Evolutionary conservation across 148 eudicot genomes (phyloP), one percentile per base, ranked within the genome.

Genomic region (Nepenthes mirabilis): DNA sequence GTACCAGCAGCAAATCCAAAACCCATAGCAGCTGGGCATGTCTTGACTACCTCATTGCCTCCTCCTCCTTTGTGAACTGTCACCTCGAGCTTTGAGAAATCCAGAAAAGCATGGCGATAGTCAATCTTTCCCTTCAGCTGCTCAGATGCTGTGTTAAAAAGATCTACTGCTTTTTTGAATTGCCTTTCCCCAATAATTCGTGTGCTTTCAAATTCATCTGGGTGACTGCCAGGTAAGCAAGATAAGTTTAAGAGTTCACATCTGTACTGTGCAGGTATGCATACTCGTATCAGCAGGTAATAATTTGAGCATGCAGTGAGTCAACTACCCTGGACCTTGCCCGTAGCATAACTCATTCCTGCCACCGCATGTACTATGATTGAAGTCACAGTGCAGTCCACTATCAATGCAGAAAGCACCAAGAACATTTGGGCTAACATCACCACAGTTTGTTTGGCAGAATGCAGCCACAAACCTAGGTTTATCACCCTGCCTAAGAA

Each of bases 1-100:
- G 98, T 91, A 69, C 98, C 98, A 40, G 96, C 98, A 71, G 98
- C 98, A 80, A 91, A 91, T 57, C 80, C 94, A 73, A 88, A 91
- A 33, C 98, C 98, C 96, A 88, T 83, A 37, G 96, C 96, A 55
- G 98, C 98, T 52, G 94, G 98, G 61, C 98, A 91, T 14, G 98
- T 91, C 65, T 77, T 85, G 13, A 82, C 88, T 33, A 63, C 80
- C 53, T 80, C 76, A 72, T 13, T 67, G 23, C 79, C 83, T 43
- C 88, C 93, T 57, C 82, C 91, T 43, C 55, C 70, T 75, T 77
- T 78, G 58, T 79, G 62, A 54, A 88, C 65, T 11, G 80, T 75
- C 54, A 91, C 95, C 67, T 82, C 80, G 58, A 91, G 88, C 62
- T 83, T 79, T 11, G 98, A 82, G 74, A 91, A 82, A 68, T 91